Percentiles rank a stretch among this genome's conserved stretches.
These are phyloP conservation scores for Fusarium stilboides DNA, from an alignment of 2,329 filamentous ascomycete species.

Conservation along the genomic window DNA sequence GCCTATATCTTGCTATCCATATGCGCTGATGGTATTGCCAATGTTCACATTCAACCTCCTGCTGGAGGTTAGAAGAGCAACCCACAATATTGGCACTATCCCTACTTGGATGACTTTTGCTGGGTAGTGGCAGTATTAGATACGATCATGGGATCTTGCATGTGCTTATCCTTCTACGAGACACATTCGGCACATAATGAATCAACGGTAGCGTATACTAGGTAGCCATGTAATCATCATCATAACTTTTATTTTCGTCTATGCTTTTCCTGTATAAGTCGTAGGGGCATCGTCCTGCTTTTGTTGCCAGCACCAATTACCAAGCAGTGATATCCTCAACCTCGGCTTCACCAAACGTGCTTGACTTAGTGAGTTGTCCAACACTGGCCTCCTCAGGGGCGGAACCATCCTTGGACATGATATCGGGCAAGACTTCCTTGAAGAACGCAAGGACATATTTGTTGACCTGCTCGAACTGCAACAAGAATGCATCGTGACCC, in stretches of 20 bases:
- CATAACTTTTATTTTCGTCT: conserved; percentile 19
- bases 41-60: not conserved
- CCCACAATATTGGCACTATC: not conserved
- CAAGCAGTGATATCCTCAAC: conserved; percentile 97
- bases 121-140: not conserved
- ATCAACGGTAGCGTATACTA: not conserved
- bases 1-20: not conserved
- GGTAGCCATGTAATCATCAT: not conserved
- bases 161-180: not conserved
- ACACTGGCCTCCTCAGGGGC: conserved; percentile 66
- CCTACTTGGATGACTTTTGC: too few relatives aligned
- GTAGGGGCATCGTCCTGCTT: not conserved
- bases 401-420: conserved; percentile 78
- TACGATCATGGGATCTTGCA: not conserved
- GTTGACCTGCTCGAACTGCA: conserved; percentile 99
- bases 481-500: conserved; percentile 94
- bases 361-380: conserved; percentile 82
- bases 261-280: conserved; percentile 1
- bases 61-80: not conserved
- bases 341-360: conserved; percentile 95
- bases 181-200: not conserved
- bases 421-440: conserved; percentile 85
- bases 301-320: conserved; percentile 63
- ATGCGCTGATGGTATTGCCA: not conserved
- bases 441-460: conserved; percentile 87